Percentiles rank a stretch among this genome's conserved stretches.
Evolutionary conservation across 306 rosid genomes (phyloP).

Genomic region (Fragaria vesca): DNA sequence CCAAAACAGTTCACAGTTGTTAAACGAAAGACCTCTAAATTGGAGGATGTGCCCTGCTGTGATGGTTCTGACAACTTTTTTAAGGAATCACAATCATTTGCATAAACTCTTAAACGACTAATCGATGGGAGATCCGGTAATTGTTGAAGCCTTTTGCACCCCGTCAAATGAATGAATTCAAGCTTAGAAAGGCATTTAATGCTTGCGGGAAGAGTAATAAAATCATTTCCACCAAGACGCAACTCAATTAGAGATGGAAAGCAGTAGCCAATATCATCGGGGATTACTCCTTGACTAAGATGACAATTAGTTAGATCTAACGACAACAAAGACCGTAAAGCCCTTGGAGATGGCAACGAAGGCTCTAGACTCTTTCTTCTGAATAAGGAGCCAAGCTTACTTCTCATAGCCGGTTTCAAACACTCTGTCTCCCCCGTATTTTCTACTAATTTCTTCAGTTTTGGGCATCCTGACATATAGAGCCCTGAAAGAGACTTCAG

Average conservation of each 20-base stretch:
- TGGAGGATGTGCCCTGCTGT: background rate
- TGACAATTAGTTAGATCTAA: conserved; percentile 11
- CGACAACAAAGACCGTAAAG: background rate
- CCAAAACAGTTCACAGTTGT: background rate
- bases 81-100: background rate
- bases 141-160: conserved; percentile 4
- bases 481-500: no score
- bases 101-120: no score
- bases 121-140: conserved; percentile 14
- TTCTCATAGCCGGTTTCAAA: no score
- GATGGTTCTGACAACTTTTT: no score
- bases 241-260: background rate
- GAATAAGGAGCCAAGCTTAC: no score
- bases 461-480: no score
- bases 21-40: accelerated
- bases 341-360: no score
- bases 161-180: accelerated
- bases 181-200: conserved; percentile 2
- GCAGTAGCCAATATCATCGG: background rate
- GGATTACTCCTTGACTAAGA: conserved; percentile 6
- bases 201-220: background rate
- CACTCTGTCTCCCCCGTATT: no score
- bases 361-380: no score
- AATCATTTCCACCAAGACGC: background rate
- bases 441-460: no score